Evolutionary conservation across 805 yeast genomes (phyloP).

Genomic region (baker's yeast (Saccharomyces cerevisiae)): DNA sequence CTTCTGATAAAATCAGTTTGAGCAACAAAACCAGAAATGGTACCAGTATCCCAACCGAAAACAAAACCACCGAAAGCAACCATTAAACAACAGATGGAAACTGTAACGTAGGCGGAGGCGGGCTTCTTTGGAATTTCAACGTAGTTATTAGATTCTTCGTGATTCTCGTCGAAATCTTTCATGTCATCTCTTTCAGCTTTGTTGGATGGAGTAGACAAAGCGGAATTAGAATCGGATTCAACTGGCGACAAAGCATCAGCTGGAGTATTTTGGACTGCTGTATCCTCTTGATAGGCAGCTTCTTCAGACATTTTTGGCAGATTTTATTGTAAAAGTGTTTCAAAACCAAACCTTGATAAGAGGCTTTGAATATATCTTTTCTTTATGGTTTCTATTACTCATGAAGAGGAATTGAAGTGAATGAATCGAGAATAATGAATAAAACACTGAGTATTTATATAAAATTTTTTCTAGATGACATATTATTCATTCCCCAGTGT

Average conservation of each 20-base stretch:
- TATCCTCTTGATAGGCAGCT: not conserved
- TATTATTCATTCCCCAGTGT: not conserved
- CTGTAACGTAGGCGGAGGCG: constrained; percentile 29
- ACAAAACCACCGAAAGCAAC: constrained; percentile 36
- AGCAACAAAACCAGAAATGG: constrained; percentile 65
- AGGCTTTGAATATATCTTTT: not conserved
- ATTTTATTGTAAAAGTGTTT: not conserved
- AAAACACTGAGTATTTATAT: not conserved
- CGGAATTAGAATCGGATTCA: constrained; percentile 15
- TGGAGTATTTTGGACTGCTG: constrained; percentile 3
- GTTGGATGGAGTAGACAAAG: constrained; percentile 26
- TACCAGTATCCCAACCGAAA: constrained; percentile 72
- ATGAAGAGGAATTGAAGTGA: not conserved
- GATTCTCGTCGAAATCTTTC: constrained; percentile 9
- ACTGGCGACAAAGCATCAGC: constrained; percentile 27
- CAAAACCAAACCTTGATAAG: not conserved
- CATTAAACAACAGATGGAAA: constrained; percentile 28
- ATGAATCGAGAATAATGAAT: not conserved
- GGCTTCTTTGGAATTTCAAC: constrained; percentile 27
- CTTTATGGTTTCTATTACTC: not conserved
- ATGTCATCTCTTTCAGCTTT: constrained; percentile 25
- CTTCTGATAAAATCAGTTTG: constrained; percentile 44
- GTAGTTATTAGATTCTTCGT: not conserved
- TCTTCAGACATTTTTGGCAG: constrained; percentile 1
- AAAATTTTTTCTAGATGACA: not conserved